These are phyloP conservation scores for Oryza coarctata DNA, from an alignment of 176 grass and related monocot genomes.

Conservation along the genomic window DNA sequence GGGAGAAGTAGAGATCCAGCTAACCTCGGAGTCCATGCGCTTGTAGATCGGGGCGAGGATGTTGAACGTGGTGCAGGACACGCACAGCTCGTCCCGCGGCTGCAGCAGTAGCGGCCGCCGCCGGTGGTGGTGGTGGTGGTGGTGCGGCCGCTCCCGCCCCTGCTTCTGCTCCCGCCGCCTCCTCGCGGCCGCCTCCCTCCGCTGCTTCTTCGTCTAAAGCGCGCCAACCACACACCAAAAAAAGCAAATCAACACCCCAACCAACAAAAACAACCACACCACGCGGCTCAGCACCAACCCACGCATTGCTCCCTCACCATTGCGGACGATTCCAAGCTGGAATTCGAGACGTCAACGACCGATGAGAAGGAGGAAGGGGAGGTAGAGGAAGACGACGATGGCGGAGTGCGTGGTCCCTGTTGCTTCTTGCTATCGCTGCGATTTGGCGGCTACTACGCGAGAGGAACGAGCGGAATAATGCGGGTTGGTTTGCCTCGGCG, in stretches of 20 bases:
- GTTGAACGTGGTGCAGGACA: conserved; percentile 73
- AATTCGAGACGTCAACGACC: background rate
- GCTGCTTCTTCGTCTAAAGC: conserved; percentile 43
- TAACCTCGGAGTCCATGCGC: conserved; percentile 52
- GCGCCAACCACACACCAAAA: background rate
- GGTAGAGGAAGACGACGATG: background rate
- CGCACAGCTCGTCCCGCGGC: conserved; percentile 41
- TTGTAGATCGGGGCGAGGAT: conserved; percentile 75
- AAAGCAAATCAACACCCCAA: conserved; percentile 4
- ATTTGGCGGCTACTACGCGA: conserved; percentile 22
- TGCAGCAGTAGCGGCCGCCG: background rate
- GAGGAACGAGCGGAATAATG: background rate
- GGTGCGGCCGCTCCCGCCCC: background rate
- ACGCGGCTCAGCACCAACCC: background rate
- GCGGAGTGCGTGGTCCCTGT: background rate
- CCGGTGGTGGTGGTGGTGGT: conserved; percentile 16
- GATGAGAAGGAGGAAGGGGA: background rate
- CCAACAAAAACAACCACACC: background rate
- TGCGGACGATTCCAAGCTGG: background rate
- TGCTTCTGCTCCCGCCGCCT: conserved; percentile 24
- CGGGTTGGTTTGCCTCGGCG: background rate
- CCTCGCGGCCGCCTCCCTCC: conserved; percentile 19
- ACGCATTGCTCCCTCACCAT: conserved; percentile 37
- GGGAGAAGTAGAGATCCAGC: conserved; percentile 14
- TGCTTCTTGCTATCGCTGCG: background rate